A percentile compares a stretch with the other conserved stretches of the same genome.
phyloP scores from a whole-genome alignment of 2,329 filamentous ascomycete genomes.

The Arthrobotrys iridis region DNA sequence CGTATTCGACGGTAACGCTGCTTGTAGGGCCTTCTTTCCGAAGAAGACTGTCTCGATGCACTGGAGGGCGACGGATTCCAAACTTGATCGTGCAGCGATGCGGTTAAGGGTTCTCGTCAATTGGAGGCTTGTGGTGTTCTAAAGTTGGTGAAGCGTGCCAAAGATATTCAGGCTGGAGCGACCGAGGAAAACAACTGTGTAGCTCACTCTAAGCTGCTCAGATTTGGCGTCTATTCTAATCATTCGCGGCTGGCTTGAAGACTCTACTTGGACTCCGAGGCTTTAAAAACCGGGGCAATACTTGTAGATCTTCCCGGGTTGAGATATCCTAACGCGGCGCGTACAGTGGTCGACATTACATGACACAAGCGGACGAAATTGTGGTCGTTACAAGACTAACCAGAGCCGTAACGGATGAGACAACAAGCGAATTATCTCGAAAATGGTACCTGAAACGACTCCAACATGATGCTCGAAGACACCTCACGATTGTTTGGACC shows the following conservation, averaged over 20 bases:
- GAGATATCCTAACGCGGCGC: neutral
- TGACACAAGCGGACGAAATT: conserved; percentile 5
- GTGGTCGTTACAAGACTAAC: conserved; percentile 20
- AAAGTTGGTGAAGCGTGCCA: neutral
- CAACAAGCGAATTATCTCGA: neutral
- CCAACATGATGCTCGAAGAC: neutral
- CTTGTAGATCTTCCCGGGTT: conserved; percentile 19
- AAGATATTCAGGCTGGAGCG: neutral
- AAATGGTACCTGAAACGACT: conserved; percentile 1
- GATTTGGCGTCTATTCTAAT: neutral
- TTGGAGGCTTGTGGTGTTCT: neutral
- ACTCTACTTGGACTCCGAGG: conserved; percentile 1
- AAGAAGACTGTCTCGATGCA: neutral
- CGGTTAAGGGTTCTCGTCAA: neutral
- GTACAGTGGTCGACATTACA: neutral
- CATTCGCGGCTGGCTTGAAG: neutral
- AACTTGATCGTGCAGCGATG: neutral
- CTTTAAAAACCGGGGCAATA: conserved; percentile 9
- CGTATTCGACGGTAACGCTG: neutral
- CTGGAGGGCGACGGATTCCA: neutral
- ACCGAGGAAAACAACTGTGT: neutral
- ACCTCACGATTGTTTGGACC: conserved; percentile 5
- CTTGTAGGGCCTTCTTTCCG: neutral
- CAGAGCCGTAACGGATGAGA: conserved; percentile 10
- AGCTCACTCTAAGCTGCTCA: neutral